These are phyloP conservation scores for Inosperma sp. DNA, from an alignment of 768 basidiomycete genomes.

Conservation along the genomic window DNA sequence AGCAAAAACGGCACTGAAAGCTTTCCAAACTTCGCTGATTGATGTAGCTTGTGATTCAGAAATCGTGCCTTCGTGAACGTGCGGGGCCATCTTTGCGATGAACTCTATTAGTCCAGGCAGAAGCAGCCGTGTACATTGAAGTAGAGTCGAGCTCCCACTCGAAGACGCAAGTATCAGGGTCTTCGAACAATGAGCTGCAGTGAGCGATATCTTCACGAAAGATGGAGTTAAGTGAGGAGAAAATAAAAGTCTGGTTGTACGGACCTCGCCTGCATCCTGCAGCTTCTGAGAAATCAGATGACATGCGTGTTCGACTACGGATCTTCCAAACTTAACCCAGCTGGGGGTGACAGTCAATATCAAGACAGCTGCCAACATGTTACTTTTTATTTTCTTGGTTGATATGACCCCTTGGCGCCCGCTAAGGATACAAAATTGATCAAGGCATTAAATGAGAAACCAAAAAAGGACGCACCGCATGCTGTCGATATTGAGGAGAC, in stretches of 20 bases:
- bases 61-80: constrained; percentile 52
- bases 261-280: constrained; percentile 62
- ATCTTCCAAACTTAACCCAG: constrained; percentile 60
- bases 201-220: constrained; percentile 59
- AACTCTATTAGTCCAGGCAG: constrained; percentile 81
- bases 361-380: constrained; percentile 80
- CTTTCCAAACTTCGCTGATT: constrained; percentile 77
- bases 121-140: constrained; percentile 65
- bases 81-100: constrained; percentile 62
- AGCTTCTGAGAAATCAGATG: constrained; percentile 82
- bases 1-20: constrained; percentile 61
- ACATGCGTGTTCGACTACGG: constrained; percentile 79
- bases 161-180: constrained; percentile 73
- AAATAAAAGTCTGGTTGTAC: constrained; percentile 10
- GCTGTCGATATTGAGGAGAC: constrained; percentile 81
- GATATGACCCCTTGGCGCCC: constrained; percentile 76
- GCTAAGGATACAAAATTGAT: constrained; percentile 36
- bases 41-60: constrained; percentile 56
- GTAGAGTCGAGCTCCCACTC: constrained; percentile 60
- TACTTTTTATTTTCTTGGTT: constrained; percentile 82
- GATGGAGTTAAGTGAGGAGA: not conserved
- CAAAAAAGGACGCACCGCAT: constrained; percentile 62
- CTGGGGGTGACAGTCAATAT: constrained; percentile 76
- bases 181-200: constrained; percentile 86
- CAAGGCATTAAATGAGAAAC: not conserved